phyloP scores from a whole-genome alignment of 305 asterid species.

The Rubia balearica region DNA sequence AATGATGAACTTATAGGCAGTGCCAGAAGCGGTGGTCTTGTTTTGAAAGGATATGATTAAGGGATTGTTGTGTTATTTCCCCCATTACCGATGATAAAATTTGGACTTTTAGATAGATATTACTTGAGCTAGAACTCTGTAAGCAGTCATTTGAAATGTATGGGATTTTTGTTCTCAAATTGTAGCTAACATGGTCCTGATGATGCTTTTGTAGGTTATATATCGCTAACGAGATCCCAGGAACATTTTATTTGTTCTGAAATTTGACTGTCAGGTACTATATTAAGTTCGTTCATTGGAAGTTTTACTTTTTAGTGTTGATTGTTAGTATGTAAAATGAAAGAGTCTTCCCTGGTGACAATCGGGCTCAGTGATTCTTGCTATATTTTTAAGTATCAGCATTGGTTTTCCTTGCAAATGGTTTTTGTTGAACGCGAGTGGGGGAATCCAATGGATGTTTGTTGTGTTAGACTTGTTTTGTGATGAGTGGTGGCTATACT shows the following conservation, averaged over 20 bases:
- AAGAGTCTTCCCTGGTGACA: not conserved
- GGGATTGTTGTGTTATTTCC: not conserved
- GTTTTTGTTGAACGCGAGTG: not conserved
- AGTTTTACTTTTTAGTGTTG: not conserved
- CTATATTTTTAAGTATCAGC: not conserved
- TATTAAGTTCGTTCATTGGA: not conserved
- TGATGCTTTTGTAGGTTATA: not conserved
- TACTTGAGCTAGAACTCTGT: not conserved
- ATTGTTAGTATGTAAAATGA: not conserved
- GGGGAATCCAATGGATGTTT: not conserved
- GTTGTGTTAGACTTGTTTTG: not conserved
- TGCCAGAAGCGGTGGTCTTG: not conserved
- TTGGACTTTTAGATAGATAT: not conserved
- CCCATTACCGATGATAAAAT: not conserved
- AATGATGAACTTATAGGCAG: not conserved
- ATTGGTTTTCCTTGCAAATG: not conserved
- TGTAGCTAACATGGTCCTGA: not conserved
- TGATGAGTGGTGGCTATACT: not conserved
- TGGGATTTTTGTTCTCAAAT: not conserved
- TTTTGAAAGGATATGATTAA: not conserved
- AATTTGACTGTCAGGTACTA: not conserved
- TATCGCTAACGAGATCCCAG: slow-evolving; percentile 1
- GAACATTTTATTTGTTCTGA: not conserved
- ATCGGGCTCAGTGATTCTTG: not conserved
- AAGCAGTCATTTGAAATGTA: not conserved